Base-by-base conservation (phyloP, 495 filamentous ascomycete species). In the Rhizodiscina lignyota region DNA sequence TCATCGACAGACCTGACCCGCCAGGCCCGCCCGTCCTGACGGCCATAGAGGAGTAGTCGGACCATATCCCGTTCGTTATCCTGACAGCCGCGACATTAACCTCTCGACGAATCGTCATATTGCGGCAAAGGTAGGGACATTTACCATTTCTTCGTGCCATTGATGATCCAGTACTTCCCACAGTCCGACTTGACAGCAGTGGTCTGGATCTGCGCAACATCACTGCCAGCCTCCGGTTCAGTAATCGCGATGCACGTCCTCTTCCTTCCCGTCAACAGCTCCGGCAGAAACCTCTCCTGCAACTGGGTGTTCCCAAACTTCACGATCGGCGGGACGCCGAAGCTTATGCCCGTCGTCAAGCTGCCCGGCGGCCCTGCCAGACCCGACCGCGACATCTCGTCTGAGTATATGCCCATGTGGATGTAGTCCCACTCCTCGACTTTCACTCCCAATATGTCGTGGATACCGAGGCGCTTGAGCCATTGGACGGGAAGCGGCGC, bases 41-140 rank as follows among this genome's bases (percentile, higher is more conserved):
- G 3, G 77, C 79, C 70, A 79, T 83, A 26, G 67, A 68, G 10
- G 68, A 61, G 48, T 76, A 79, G 40, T 81, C 70, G 4, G 72
- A 63, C 77, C 76, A 83, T 41, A 82, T 74, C 5, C 77, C 79
- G 48, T 82, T 85, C 1, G 78, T 83, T 44, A 81, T 81, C 71
- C 64, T 67, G 37, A 3, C 6, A 11, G 10, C 30, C n/a, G 10
- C 6, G 30, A 32, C 18, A 18, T 32, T 18, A 32, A 18, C 18
- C 10, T 10, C 18, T 32, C 8, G 24, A 27, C 24, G n/a, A n/a
- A n/a, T n/a, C n/a, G n/a, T n/a, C n/a, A n/a, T n/a, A n/a, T 13
- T 27, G 8, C 24, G 8, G 13, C 24, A 27, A 8, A 27, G 17
- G 33, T 34, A 38, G 29, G 10, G 17, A 5, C 22, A 10, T 36